These are phyloP conservation scores for Candida glaebosa DNA, from an alignment of 805 yeast genomes.

Conservation along the genomic window DNA sequence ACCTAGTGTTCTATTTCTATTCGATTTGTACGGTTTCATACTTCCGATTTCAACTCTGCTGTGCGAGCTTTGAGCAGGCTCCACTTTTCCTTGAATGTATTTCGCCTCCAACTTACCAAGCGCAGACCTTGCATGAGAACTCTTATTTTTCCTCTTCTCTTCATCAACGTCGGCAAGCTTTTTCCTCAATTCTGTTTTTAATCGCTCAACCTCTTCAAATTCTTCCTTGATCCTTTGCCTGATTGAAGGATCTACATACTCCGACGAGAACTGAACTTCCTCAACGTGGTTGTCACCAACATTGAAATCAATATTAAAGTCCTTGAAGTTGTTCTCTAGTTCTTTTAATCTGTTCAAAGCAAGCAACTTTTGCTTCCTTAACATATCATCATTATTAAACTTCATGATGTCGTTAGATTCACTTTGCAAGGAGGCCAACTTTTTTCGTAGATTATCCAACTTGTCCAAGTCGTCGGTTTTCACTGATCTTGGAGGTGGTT, in stretches of 20 bases:
- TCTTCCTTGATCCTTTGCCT: slow-evolving; percentile 39
- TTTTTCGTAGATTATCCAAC: slow-evolving; percentile 51
- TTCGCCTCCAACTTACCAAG: slow-evolving; percentile 40
- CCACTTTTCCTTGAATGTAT: slow-evolving; percentile 43
- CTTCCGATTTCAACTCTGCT: no score
- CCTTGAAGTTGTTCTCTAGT: slow-evolving; percentile 63
- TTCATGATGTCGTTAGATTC: slow-evolving; percentile 78
- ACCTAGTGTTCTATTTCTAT: slow-evolving; percentile 33
- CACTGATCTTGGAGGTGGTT: slow-evolving; percentile 38
- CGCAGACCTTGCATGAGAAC: slow-evolving; percentile 13
- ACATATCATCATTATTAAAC: slow-evolving; percentile 56
- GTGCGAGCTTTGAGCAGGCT: slow-evolving; percentile 6
- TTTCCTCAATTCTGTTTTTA: slow-evolving; percentile 37
- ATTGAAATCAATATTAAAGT: slow-evolving; percentile 55
- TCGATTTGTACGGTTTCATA: slow-evolving; percentile 19
- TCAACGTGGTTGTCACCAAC: slow-evolving; percentile 15
- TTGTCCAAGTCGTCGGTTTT: slow-evolving; percentile 53
- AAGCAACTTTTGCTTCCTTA: slow-evolving; percentile 56
- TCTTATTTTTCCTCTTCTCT: slow-evolving; percentile 9
- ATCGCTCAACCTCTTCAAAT: slow-evolving; percentile 38
- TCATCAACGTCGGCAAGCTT: slow-evolving; percentile 28
- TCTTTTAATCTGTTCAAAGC: slow-evolving; percentile 72
- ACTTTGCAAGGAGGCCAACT: slow-evolving; percentile 58
- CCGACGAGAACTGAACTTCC: slow-evolving; percentile 7
- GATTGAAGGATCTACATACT: slow-evolving; percentile 31